Evolutionary conservation across 805 yeast genomes (phyloP), one percentile per base, ranked within the genome.

Genomic region (Hanseniaspora pseudoguilliermondii): DNA sequence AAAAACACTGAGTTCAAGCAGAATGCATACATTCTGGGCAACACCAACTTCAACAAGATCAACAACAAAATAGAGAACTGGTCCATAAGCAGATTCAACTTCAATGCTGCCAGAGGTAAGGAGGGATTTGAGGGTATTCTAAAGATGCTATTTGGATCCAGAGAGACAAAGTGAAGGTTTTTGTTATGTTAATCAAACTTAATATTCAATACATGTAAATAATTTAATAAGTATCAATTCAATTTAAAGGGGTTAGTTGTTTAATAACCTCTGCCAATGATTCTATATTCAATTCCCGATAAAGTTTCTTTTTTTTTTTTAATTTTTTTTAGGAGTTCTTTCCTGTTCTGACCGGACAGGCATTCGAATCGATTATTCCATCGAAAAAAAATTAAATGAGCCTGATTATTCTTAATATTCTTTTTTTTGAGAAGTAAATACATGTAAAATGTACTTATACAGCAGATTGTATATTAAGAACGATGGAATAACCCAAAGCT

Each of bases 31-130:
- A 87, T 91, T 62, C 83, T 89, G 1, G 96, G 97, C 0, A 84
- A 82, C 67, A 86, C 88, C 9, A 73, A 84, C 2, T 76, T 88
- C 69, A 70, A 75, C 55, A 76, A 79, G 57, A 69, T 93, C 5
- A 84, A 95, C 66, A 85, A 81, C 65, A 83, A 85, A 67, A 74
- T 91, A 59, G 98, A 91, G 68, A 95, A 88, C 50, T 91, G 96
- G 95, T 80, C 90, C 0, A 84, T 87, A 6, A 86, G 86, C 64
- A 74, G 97, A 66, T 93, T 91, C 69, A 80, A 82, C 47, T 93
- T 86, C 66, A 91, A 91, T 68, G 96, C 97, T 16, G 70, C 70
- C 55, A 79, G 79, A 62, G 98, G 98, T 34, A 84, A 82, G 61
- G 61, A 70, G 34, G 98, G 96, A 0, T 90, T 91, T 62, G 97